Conservation (phyloP, 1,284 basidiomycete genomes). For the Ustilago esculenta region DNA sequence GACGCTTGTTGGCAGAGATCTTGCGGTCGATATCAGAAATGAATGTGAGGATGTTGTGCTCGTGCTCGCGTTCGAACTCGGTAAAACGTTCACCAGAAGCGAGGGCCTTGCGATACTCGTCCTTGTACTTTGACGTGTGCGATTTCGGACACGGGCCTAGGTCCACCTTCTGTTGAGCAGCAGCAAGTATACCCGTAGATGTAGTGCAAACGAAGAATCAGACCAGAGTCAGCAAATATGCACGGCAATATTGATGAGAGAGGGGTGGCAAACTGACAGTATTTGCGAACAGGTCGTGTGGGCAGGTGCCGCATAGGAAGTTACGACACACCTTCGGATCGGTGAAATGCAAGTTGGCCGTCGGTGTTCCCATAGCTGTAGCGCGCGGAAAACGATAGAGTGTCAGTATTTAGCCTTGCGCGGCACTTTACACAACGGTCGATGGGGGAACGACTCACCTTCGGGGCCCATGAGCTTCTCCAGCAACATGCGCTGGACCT, state of each 20-base stretch:
- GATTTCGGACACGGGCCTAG: constrained; percentile 96
- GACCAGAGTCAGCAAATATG: constrained; percentile 4
- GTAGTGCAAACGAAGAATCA: neutral
- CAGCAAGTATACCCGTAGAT: neutral
- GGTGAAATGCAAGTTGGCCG: constrained; percentile 82
- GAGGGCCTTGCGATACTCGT: constrained; percentile 83
- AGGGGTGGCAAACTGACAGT: constrained; percentile 76
- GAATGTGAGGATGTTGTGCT: constrained; percentile 91
- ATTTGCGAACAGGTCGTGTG: constrained; percentile 96
- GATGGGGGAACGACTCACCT: constrained; percentile 26
- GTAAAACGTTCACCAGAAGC: constrained; percentile 72
- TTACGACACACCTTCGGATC: constrained; percentile 99
- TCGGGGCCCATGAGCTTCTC: constrained; percentile 72
- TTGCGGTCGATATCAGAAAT: constrained; percentile 98
- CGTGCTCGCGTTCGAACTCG: constrained; percentile 72
- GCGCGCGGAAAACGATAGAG: neutral
- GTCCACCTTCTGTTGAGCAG: constrained; percentile 91
- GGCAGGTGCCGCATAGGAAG: constrained; percentile 96
- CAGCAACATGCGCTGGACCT: constrained; percentile 91
- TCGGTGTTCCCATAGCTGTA: constrained; percentile 62
- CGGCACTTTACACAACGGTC: no score
- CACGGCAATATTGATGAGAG: no score
- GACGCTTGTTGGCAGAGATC: constrained; percentile 89
- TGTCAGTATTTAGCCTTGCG: neutral
- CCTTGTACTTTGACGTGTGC: constrained; percentile 92